Percentiles rank a stretch among this genome's conserved stretches.
These are phyloP conservation scores for Paramecium caudatum DNA, from an alignment of 73 alveolate species.

Conservation along the genomic window DNA sequence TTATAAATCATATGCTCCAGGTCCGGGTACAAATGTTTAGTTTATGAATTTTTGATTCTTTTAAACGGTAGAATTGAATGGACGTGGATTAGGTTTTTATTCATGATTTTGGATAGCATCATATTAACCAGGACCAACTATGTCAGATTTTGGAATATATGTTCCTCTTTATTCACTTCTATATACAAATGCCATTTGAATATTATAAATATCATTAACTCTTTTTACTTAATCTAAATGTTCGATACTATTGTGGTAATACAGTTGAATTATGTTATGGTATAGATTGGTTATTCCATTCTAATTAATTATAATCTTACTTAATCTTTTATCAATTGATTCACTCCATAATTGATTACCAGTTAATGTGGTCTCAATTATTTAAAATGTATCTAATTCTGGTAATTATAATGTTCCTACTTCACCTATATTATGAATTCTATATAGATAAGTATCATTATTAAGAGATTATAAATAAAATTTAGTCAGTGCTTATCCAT, in stretches of 20 bases:
- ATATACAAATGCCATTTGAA: constrained; percentile 34
- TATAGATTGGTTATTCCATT: constrained; percentile 32
- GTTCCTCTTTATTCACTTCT: not conserved
- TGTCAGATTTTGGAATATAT: constrained; percentile 10
- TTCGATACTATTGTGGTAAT: not conserved
- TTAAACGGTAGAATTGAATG: constrained; percentile 30
- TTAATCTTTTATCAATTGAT: constrained; percentile 5
- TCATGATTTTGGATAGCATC: not conserved
- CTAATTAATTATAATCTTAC: constrained; percentile 1
- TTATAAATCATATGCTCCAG: constrained; percentile 20
- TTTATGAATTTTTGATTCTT: not conserved
- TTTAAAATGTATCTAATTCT: not conserved
- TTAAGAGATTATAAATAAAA: constrained; percentile 6
- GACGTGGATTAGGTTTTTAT: not conserved
- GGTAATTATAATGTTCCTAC: constrained; percentile 10
- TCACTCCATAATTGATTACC: constrained; percentile 51
- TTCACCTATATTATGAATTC: constrained; percentile 57
- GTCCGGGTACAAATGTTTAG: constrained; percentile 7
- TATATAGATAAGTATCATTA: not conserved
- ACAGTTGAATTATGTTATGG: constrained; percentile 29
- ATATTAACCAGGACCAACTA: constrained; percentile 25
- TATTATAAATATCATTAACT: not conserved
- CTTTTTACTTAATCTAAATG: constrained; percentile 19
- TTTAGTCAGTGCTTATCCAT: constrained; percentile 44
- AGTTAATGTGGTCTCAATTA: constrained; percentile 43